Evolutionary conservation across 176 grass and related monocot genomes (phyloP).

Genomic region (Phyllostachys edulis): DNA sequence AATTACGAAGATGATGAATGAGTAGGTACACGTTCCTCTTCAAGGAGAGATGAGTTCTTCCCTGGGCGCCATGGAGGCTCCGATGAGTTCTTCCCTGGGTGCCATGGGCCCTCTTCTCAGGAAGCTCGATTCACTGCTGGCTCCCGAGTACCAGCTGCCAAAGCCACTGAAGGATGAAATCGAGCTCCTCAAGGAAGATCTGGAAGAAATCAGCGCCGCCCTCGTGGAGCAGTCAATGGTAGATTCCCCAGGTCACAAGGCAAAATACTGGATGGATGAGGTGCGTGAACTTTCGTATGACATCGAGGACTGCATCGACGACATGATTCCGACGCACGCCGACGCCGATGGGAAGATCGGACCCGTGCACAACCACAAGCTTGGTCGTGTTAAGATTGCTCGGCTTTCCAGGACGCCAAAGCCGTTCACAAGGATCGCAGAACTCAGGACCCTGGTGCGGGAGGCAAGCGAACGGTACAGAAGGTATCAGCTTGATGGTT

Average conservation of each 20-base stretch:
- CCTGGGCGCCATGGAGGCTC: background rate
- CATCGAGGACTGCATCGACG: slow-evolving; percentile 2
- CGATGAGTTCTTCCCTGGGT: background rate
- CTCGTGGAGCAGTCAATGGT: background rate
- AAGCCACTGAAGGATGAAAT: background rate
- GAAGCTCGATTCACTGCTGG: background rate
- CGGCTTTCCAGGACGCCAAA: background rate
- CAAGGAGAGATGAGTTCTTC: no score
- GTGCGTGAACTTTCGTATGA: slow-evolving; percentile 7
- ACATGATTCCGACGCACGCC: background rate
- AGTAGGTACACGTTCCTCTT: no score
- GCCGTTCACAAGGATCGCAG: background rate
- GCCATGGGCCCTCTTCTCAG: slow-evolving; percentile 6
- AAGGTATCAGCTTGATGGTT: background rate
- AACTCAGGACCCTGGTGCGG: slow-evolving; percentile 2
- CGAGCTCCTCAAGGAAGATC: background rate
- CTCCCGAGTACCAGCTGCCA: background rate
- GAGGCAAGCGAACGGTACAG: background rate
- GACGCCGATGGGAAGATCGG: background rate
- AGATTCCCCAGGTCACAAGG: background rate
- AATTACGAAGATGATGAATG: no score
- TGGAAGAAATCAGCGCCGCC: background rate
- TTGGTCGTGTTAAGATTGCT: background rate
- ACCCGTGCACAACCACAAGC: background rate
- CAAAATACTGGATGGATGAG: slow-evolving; percentile 13